These are phyloP conservation scores for Astrothelium macrocarpum DNA, from an alignment of 495 filamentous ascomycete genomes.

Conservation along the genomic window DNA sequence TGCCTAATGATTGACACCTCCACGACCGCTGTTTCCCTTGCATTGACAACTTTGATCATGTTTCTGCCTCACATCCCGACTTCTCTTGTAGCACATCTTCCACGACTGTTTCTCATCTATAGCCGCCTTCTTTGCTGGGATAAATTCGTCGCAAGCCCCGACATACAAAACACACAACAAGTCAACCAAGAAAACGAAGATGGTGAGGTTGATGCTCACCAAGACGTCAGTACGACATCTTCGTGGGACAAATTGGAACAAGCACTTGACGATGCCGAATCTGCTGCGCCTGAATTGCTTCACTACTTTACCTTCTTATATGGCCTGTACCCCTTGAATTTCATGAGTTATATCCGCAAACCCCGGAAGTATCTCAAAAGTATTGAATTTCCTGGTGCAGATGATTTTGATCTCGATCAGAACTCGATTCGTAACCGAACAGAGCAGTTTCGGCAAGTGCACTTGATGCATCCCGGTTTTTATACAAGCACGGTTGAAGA, in stretches of 20 bases:
- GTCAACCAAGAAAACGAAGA: slow-evolving; percentile 14
- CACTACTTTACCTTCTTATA: slow-evolving; percentile 73
- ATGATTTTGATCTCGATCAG: slow-evolving; percentile 62
- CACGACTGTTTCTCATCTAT: slow-evolving; percentile 66
- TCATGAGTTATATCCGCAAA: slow-evolving; percentile 67
- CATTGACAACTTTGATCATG: slow-evolving; percentile 61
- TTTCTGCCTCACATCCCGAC: slow-evolving; percentile 65
- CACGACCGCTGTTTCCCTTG: slow-evolving; percentile 54
- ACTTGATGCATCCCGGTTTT: slow-evolving; percentile 66
- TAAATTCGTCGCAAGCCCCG: slow-evolving; percentile 29
- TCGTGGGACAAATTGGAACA: slow-evolving; percentile 52
- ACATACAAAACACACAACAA: slow-evolving; percentile 15
- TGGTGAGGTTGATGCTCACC: slow-evolving; percentile 5
- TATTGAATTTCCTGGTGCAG: slow-evolving; percentile 48
- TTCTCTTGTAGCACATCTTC: slow-evolving; percentile 50
- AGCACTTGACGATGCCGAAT: slow-evolving; percentile 46
- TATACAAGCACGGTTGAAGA: slow-evolving; percentile 59
- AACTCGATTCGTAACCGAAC: slow-evolving; percentile 58
- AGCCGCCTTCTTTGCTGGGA: slow-evolving; percentile 67
- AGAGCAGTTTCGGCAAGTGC: slow-evolving; percentile 55
- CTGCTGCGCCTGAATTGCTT: slow-evolving; percentile 57
- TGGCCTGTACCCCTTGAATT: slow-evolving; percentile 70
- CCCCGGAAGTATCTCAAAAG: slow-evolving; percentile 60
- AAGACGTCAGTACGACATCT: slow-evolving; percentile 12
- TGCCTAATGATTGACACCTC: slow-evolving; percentile 65